These are phyloP conservation scores for Hermanozyma aechmeae DNA, from an alignment of 805 yeast species.

Conservation along the genomic window DNA sequence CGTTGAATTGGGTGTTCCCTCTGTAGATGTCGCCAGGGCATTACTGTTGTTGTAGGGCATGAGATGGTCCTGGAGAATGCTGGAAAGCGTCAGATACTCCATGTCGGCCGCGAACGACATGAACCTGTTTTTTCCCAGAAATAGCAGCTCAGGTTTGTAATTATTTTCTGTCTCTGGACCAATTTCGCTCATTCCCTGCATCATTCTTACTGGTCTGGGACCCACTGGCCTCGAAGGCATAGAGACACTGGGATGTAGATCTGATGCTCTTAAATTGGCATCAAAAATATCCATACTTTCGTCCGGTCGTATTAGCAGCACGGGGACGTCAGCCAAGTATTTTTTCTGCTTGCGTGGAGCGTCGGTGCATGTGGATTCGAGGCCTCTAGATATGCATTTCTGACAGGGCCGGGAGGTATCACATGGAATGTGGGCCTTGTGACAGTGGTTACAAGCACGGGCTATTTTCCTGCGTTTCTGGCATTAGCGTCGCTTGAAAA, in stretches of 20 bases:
- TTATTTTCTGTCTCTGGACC: too few species aligned
- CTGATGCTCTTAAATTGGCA: too few species aligned
- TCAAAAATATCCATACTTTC: too few species aligned
- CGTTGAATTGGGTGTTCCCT: slow-evolving; percentile 29
- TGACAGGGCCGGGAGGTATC: slow-evolving; percentile 78
- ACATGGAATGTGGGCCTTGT: slow-evolving; percentile 86
- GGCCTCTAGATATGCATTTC: slow-evolving; percentile 64
- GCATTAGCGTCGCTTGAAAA: too few species aligned
- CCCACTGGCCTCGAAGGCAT: too few species aligned
- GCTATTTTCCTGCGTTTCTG: slow-evolving; percentile 50
- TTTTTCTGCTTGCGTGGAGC: slow-evolving; percentile 85
- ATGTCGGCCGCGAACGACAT: slow-evolving; percentile 64
- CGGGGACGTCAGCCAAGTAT: slow-evolving; percentile 58
- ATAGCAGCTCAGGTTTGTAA: too few species aligned
- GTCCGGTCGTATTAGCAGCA: slow-evolving; percentile 4
- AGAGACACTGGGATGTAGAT: too few species aligned
- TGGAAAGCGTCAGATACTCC: slow-evolving; percentile 62
- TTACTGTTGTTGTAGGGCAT: slow-evolving; percentile 11
- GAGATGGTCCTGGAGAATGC: slow-evolving; percentile 45
- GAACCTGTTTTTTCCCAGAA: slow-evolving; percentile 41
- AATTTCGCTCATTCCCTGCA: too few species aligned
- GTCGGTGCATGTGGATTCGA: slow-evolving; percentile 67
- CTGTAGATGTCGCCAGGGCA: slow-evolving; percentile 20
- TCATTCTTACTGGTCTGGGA: too few species aligned
- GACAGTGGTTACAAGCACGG: slow-evolving; percentile 88